Evolutionary conservation across 2,329 filamentous ascomycete species (phyloP).

Genomic region (Drechmeria coniospora): DNA sequence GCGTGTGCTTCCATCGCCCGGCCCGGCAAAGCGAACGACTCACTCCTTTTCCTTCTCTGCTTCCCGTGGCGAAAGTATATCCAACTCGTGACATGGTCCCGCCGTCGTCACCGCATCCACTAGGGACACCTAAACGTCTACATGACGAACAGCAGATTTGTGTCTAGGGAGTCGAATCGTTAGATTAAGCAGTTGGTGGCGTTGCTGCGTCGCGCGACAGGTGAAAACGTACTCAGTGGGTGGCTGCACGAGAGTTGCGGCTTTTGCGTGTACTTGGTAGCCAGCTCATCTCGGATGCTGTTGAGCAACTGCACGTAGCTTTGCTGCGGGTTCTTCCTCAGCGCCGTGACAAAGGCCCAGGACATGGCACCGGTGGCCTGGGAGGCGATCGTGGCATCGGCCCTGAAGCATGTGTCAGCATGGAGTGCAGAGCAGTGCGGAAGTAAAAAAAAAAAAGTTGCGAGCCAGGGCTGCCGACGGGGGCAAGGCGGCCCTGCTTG

Average conservation of each 20-base stretch:
- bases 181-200: slow-evolving; percentile 1
- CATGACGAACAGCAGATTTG: slow-evolving; percentile 48
- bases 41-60: too few relatives aligned
- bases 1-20: too few relatives aligned
- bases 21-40: too few relatives aligned
- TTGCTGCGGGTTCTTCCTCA: slow-evolving; percentile 95
- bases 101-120: too few relatives aligned
- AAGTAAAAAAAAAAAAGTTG: too few relatives aligned
- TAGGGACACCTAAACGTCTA: slow-evolving; percentile 19
- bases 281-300: slow-evolving; percentile 84
- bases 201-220: neutral
- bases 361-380: slow-evolving; percentile 97
- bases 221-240: slow-evolving; percentile 59
- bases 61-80: too few relatives aligned
- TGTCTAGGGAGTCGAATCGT: slow-evolving; percentile 28
- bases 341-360: slow-evolving; percentile 83
- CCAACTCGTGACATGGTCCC: too few relatives aligned
- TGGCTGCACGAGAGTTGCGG: slow-evolving; percentile 96
- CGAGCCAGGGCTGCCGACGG: too few relatives aligned
- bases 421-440: neutral
- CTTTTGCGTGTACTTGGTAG: slow-evolving; percentile 81
- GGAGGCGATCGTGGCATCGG: slow-evolving; percentile 80
- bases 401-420: slow-evolving; percentile 30
- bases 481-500: too few relatives aligned
- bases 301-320: slow-evolving; percentile 95